A percentile compares a stretch with the other conserved stretches of the same genome.
Evolutionary conservation across 306 rosid genomes (phyloP).

Genomic region (Pterocarpus macrocarpus): DNA sequence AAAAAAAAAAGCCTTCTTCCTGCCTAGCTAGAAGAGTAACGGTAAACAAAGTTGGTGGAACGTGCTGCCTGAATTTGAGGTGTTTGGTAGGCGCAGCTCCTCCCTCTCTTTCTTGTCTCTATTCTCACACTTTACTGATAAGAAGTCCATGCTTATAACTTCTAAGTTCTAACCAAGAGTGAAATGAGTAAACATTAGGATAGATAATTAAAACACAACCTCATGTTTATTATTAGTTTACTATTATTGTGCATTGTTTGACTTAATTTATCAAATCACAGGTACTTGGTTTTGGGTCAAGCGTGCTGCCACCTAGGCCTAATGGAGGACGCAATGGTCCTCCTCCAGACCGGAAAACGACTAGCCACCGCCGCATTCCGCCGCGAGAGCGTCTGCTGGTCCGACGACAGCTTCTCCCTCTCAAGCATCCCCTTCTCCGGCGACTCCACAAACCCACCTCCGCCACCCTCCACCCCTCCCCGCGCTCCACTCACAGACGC

Average conservation of each 20-base stretch:
- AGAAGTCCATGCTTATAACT: too few relatives aligned
- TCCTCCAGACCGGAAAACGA: conserved; percentile 93
- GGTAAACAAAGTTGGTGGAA: too few relatives aligned
- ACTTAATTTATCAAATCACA: conserved; percentile 37
- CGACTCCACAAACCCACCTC: conserved; percentile 42
- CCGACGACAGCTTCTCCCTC: conserved; percentile 83
- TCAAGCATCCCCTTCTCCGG: conserved; percentile 54
- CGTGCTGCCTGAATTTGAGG: conserved; percentile 4
- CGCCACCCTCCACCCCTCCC: conserved; percentile 61
- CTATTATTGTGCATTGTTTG: not conserved
- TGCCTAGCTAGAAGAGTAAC: too few relatives aligned
- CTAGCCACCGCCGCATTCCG: conserved; percentile 92
- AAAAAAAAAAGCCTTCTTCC: not conserved
- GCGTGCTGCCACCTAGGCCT: conserved; percentile 94
- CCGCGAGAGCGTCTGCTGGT: conserved; percentile 86
- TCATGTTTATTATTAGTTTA: not conserved
- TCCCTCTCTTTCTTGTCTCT: not conserved
- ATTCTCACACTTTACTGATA: too few relatives aligned
- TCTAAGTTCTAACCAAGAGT: not conserved
- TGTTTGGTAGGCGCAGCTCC: not conserved
- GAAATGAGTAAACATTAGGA: not conserved
- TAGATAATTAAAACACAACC: not conserved
- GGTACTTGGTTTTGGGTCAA: conserved; percentile 88
- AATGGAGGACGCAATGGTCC: conserved; percentile 97
- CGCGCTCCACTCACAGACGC: conserved; percentile 57